Conservation (phyloP, 176 grass and related monocot species). For the Juncus effusus region DNA sequence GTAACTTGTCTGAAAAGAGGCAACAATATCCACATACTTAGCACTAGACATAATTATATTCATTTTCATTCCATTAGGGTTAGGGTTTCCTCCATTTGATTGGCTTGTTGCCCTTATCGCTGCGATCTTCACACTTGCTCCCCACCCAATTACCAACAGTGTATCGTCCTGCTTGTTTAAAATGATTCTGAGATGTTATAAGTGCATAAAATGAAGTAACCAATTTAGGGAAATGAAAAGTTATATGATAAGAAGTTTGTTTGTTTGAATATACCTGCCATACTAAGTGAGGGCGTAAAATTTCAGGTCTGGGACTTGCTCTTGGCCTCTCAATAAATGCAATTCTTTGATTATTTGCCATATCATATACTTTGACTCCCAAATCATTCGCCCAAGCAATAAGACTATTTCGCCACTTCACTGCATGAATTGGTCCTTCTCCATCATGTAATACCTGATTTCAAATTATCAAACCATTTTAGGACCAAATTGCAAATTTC, state of each 20-base stretch:
- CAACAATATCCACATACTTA: slow-evolving; percentile 98
- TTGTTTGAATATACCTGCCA: slow-evolving; percentile 67
- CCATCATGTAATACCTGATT: slow-evolving; percentile 77
- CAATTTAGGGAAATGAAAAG: slow-evolving; percentile 18
- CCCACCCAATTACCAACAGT: slow-evolving; percentile 94
- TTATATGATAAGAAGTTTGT: slow-evolving; percentile 13
- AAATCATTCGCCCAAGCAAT: slow-evolving; percentile 95
- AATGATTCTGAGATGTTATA: background rate
- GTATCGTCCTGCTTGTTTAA: slow-evolving; percentile 63
- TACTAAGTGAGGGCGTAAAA: slow-evolving; percentile 91
- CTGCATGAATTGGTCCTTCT: slow-evolving; percentile 93
- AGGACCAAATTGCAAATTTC: background rate
- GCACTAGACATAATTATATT: slow-evolving; percentile 44
- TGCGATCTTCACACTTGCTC: slow-evolving; percentile 85
- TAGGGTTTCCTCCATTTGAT: slow-evolving; percentile 34
- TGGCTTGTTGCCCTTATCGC: slow-evolving; percentile 62
- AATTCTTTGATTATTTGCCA: slow-evolving; percentile 76
- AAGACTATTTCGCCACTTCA: slow-evolving; percentile 88
- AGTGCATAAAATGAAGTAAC: background rate
- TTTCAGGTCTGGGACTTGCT: slow-evolving; percentile 68
- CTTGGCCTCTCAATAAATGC: slow-evolving; percentile 92
- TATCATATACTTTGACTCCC: slow-evolving; percentile 96
- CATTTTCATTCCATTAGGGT: slow-evolving; percentile 70
- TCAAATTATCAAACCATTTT: slow-evolving; percentile 5
- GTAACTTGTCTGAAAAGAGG: slow-evolving; percentile 89